Conservation (phyloP, 306 rosid genomes). For the Malus sylvestris region DNA sequence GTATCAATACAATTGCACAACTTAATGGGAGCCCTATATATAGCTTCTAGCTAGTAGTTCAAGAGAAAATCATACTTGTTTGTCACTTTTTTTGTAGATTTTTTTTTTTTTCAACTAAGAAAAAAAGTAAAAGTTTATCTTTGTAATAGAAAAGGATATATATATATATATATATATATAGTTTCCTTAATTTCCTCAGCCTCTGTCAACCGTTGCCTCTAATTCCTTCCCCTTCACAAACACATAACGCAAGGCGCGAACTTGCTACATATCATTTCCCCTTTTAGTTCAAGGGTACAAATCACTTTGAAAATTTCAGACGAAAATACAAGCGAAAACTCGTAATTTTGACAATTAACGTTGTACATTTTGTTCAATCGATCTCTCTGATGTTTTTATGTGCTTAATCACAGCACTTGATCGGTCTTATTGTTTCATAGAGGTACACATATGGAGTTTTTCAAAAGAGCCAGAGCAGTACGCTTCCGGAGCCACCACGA, state of each 20-base stretch:
- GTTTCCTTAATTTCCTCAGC: neutral
- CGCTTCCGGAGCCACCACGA: slow-evolving; percentile 78
- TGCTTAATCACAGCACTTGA: neutral
- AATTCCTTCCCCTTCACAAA: neutral
- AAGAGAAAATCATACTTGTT: neutral
- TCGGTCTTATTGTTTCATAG: neutral
- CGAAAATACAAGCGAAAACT: neutral
- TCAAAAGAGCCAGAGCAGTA: slow-evolving; percentile 53
- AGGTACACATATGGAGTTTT: slow-evolving; percentile 51
- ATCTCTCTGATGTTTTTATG: neutral
- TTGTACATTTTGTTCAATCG: neutral
- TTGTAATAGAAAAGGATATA: neutral
- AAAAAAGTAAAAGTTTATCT: too few species aligned
- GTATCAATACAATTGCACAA: too few species aligned
- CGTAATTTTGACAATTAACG: neutral
- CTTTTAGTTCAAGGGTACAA: neutral
- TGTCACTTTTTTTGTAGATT: too few species aligned
- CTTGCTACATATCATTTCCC: neutral
- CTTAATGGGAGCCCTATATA: too few species aligned
- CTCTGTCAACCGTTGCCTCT: slow-evolving; percentile 3
- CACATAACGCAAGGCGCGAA: neutral
- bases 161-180: too few species aligned
- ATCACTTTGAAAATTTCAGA: neutral
- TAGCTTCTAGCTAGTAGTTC: too few species aligned
- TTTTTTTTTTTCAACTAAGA: neutral